A percentile compares a stretch with the other conserved stretches of the same genome.
Conservation (phyloP, 208 protist genomes). For the Trichomonas tenax region DNA sequence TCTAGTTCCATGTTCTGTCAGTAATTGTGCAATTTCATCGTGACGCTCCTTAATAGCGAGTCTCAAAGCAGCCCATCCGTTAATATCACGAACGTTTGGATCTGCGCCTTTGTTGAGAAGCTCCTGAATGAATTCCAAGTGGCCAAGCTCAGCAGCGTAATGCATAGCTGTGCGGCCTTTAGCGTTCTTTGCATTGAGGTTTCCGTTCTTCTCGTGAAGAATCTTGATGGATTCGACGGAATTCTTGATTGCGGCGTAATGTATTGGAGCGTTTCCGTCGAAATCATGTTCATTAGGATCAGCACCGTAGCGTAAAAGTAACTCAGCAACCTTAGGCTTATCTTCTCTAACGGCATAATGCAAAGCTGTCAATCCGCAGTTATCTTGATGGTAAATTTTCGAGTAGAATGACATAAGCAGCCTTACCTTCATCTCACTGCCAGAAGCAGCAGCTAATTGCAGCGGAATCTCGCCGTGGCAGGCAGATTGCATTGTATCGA, state of each 20-base stretch:
- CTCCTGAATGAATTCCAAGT: background rate
- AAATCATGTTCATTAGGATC: background rate
- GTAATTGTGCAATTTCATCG: background rate
- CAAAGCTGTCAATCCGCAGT: background rate
- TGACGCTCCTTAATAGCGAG: background rate
- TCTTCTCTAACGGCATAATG: background rate
- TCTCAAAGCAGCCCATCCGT: background rate
- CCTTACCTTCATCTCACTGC: background rate
- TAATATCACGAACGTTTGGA: slow-evolving; percentile 9
- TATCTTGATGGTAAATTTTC: background rate
- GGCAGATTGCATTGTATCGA: background rate
- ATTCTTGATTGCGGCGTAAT: slow-evolving; percentile 4
- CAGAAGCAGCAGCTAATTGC: background rate
- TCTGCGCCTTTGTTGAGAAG: background rate
- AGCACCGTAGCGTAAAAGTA: background rate
- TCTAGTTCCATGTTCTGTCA: background rate
- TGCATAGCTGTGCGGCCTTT: background rate
- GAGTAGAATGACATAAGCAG: background rate
- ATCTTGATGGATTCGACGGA: background rate
- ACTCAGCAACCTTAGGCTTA: background rate
- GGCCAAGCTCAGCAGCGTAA: background rate
- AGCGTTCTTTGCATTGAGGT: background rate
- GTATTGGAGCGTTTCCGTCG: background rate
- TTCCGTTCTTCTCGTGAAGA: background rate
- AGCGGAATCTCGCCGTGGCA: background rate